Percentiles rank a stretch among this genome's conserved stretches.
These are phyloP conservation scores for Erythrophleum fordii DNA, from an alignment of 306 rosid genomes.

Conservation along the genomic window DNA sequence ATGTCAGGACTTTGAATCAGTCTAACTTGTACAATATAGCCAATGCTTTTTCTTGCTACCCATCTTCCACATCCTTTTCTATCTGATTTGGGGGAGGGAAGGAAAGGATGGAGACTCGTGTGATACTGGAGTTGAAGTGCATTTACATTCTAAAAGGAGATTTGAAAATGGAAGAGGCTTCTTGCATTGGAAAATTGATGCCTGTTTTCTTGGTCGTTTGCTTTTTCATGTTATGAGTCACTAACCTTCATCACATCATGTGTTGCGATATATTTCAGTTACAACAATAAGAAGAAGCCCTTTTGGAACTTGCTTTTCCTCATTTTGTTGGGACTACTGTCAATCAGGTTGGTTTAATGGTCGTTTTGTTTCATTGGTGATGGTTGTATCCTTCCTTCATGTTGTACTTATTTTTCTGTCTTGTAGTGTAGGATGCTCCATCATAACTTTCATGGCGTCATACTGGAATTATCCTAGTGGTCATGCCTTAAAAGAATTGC, in stretches of 20 bases:
- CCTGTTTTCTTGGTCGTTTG: neutral
- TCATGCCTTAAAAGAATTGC: conserved; percentile 79
- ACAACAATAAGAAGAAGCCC: conserved; percentile 80
- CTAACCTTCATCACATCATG: conserved; percentile 28
- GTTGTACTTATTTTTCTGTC: conserved; percentile 46
- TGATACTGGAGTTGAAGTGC: neutral
- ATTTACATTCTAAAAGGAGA: conserved; percentile 8
- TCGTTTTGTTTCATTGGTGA: conserved; percentile 32
- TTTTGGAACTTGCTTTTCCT: conserved; percentile 79
- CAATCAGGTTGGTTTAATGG: conserved; percentile 66
- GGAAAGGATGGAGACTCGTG: too few species aligned
- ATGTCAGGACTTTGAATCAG: too few species aligned
- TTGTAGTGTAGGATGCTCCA: conserved; percentile 84
- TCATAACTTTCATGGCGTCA: conserved; percentile 82
- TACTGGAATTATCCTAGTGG: conserved; percentile 92
- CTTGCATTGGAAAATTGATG: conserved; percentile 12
- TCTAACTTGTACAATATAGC: too few species aligned
- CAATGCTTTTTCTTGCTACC: too few species aligned
- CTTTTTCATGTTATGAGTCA: neutral
- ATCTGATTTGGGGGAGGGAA: too few species aligned
- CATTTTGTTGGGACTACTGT: conserved; percentile 64
- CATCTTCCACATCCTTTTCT: too few species aligned
- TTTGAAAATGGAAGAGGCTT: conserved; percentile 8
- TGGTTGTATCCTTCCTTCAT: conserved; percentile 16
- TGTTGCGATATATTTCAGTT: conserved; percentile 60